Evolutionary conservation across 2,329 filamentous ascomycete species (phyloP), one percentile per base, ranked within the genome.

Genomic region (Aspergillus sp.): DNA sequence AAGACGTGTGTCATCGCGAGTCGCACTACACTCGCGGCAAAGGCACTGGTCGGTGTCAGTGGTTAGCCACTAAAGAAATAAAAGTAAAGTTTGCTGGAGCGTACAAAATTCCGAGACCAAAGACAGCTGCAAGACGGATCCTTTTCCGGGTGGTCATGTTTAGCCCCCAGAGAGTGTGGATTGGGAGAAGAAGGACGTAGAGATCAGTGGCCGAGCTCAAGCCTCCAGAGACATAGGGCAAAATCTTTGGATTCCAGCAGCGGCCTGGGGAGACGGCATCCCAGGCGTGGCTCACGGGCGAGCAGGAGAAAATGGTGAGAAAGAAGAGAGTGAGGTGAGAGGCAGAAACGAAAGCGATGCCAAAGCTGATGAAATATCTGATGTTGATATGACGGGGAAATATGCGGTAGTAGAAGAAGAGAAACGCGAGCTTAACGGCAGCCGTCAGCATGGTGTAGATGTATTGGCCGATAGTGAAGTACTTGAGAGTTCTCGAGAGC

Each of bases 321-420:
- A 57, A 18, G 20, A 69, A 55, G 8, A 63, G 55, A 1, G 30
- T 57, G 45, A 69, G 65, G 6, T 26, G 22, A 17, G 43, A 13
- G 20, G 32, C 26, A 11, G 43, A 12, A 17, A 47, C 43, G 24
- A 47, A 47, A 5, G n/a, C 43, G 43, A 47, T 22, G 2, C 43
- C 43, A n/a, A 47, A 47, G 9, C 57, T 30, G 38, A 51, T 38
- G 30, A 63, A 64, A 26, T 55, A 59, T 24, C 42, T 22, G 5
- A 66, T 41, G 2, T 62, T 53, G 54, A 69, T 65, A 15, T 13
- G 17, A 22, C 48, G 62, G 6, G 56, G 62, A 47, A 73, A 73
- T 51, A 74, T 63, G 15, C 71, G 68, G 44, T 62, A 50, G 57
- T 64, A 71, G 56, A 72, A 66, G 20, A 63, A 49, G 4, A 71